A percentile compares a stretch with the other conserved stretches of the same genome.
Conservation (phyloP, 441 rosid genomes). For the Breynia disticha region DNA sequence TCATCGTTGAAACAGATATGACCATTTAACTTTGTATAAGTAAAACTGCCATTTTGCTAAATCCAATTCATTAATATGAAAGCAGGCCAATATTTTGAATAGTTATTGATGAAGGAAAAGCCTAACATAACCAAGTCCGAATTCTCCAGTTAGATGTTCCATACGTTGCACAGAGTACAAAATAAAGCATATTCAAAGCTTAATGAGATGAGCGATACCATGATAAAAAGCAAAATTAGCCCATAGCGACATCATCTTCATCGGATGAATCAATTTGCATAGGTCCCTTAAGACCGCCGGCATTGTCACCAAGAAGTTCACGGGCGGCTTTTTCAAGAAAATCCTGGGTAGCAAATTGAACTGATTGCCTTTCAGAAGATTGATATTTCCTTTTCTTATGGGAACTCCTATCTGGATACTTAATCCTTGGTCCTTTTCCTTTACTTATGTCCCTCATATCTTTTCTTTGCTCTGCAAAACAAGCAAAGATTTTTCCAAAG, state of each 20-base stretch:
- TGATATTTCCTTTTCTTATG: conserved; percentile 68
- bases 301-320: conserved; percentile 55
- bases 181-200: too few species aligned
- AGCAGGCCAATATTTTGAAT: too few species aligned
- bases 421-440: conserved; percentile 50
- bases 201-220: conserved; percentile 4
- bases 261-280: conserved; percentile 36
- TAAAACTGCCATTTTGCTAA: too few species aligned
- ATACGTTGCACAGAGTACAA: too few species aligned
- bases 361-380: conserved; percentile 47
- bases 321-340: conserved; percentile 88
- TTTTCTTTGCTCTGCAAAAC: conserved; percentile 54
- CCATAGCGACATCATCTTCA: conserved; percentile 28
- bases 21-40: too few species aligned
- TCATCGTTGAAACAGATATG: too few species aligned
- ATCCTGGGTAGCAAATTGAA: conserved; percentile 61
- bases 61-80: too few species aligned
- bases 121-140: too few species aligned
- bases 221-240: conserved; percentile 19
- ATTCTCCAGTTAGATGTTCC: too few species aligned
- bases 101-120: too few species aligned
- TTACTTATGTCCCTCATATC: conserved; percentile 57
- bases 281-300: conserved; percentile 67
- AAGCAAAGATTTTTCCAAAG: too few species aligned
- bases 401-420: conserved; percentile 29